phyloP scores from a whole-genome alignment of 139 green algal genomes.

The Tetradesmus lagerheimii region DNA sequence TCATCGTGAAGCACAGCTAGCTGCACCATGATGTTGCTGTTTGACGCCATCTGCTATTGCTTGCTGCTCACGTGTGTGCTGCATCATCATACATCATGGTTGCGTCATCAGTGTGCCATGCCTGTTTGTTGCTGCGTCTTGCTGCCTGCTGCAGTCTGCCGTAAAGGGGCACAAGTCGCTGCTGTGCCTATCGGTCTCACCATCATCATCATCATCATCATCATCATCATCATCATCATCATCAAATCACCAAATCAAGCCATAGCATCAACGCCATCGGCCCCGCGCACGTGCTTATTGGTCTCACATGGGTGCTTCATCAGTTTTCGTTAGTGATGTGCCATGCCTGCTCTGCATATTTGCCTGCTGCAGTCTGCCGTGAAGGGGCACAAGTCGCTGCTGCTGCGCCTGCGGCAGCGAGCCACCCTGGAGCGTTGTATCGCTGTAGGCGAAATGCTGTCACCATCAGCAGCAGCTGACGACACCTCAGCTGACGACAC shows the following conservation, averaged over 20 bases:
- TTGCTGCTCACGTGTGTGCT: too few relatives aligned
- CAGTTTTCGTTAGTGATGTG: too few relatives aligned
- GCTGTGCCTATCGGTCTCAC: background rate
- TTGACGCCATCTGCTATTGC: too few relatives aligned
- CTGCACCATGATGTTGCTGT: too few relatives aligned
- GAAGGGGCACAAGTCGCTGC: constrained; percentile 42
- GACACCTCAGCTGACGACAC: background rate
- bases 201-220: too few relatives aligned
- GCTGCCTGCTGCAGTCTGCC: background rate
- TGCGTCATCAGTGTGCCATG: too few relatives aligned
- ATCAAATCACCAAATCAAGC: too few relatives aligned
- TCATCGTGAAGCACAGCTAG: background rate
- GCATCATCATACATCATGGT: too few relatives aligned
- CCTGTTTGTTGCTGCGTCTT: background rate
- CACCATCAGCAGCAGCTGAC: background rate
- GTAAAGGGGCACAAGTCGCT: constrained; percentile 44
- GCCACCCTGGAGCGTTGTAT: background rate
- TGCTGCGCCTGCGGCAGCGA: constrained; percentile 9
- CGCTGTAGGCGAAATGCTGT: background rate
- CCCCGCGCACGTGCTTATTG: too few relatives aligned
- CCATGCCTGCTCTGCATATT: background rate
- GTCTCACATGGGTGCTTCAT: too few relatives aligned
- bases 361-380: constrained; percentile 28
- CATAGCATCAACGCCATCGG: too few relatives aligned
- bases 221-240: too few relatives aligned